Percentiles rank a stretch among this genome's conserved stretches.
Conservation (phyloP, 805 yeast species). For the Teunomyces cretensis region DNA sequence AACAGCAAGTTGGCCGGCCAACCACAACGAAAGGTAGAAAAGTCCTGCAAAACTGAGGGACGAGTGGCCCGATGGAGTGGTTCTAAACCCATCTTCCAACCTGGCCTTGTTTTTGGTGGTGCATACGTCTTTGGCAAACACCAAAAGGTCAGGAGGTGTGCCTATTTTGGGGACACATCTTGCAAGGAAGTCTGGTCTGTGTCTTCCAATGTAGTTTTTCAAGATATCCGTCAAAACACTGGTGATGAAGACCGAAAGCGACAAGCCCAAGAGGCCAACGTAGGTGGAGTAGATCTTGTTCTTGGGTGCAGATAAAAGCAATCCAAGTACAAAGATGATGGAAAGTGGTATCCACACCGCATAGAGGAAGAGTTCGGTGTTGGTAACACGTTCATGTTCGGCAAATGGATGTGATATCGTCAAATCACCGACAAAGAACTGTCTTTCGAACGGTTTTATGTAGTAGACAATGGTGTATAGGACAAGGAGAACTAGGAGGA, state of each 20-base stretch:
- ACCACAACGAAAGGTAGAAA: constrained; percentile 57
- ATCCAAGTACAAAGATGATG: constrained; percentile 15
- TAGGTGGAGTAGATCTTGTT: constrained; percentile 47
- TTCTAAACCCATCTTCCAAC: constrained; percentile 38
- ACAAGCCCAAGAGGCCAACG: constrained; percentile 30
- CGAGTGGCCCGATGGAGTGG: constrained; percentile 44
- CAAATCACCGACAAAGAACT: constrained; percentile 31
- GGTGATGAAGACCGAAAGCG: constrained; percentile 25
- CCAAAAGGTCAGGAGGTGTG: constrained; percentile 25
- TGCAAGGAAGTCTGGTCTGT: constrained; percentile 34
- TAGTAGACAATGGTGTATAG: constrained; percentile 21
- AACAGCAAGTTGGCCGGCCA: constrained; percentile 59
- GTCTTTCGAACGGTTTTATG: constrained; percentile 34
- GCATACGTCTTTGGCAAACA: constrained; percentile 43
- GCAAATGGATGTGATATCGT: constrained; percentile 40
- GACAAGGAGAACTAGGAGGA: constrained; percentile 21
- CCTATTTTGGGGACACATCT: constrained; percentile 30
- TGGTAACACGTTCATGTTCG: constrained; percentile 30
- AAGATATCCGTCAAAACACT: constrained; percentile 38
- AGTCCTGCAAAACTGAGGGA: constrained; percentile 36
- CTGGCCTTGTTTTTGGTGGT: constrained; percentile 43
- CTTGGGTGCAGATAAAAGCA: constrained; percentile 46
- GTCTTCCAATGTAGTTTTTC: constrained; percentile 32
- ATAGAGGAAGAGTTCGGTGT: constrained; percentile 24
- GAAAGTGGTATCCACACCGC: constrained; percentile 26